phyloP scores from a whole-genome alignment of 2,329 filamentous ascomycete genomes.

The Beauveria bassiana region DNA sequence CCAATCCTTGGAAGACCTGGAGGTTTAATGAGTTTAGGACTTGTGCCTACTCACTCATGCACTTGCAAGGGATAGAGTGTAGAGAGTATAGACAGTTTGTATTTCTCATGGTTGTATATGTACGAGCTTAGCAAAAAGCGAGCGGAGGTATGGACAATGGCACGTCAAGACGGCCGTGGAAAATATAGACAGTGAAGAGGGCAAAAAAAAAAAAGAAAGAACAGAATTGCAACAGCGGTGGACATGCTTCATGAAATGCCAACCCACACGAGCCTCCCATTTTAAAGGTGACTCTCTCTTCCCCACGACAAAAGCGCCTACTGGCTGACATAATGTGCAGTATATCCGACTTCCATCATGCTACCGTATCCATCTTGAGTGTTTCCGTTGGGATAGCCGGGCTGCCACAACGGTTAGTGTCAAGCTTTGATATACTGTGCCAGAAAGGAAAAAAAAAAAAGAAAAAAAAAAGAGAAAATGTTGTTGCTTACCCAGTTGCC shows the following conservation, averaged over 20 bases:
- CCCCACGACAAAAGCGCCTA: neutral
- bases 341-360: slow-evolving; percentile 46
- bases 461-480: too few relatives aligned
- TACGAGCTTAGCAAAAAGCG: neutral
- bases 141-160: slow-evolving; percentile 7
- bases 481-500: slow-evolving; percentile 40
- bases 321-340: slow-evolving; percentile 33
- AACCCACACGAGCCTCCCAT: neutral
- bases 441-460: neutral
- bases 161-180: slow-evolving; percentile 3
- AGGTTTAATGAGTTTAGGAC: neutral
- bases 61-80: neutral
- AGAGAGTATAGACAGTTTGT: slow-evolving; percentile 9
- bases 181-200: slow-evolving; percentile 11
- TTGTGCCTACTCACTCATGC: too few relatives aligned
- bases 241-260: neutral
- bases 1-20: slow-evolving; percentile 11
- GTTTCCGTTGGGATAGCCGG: slow-evolving; percentile 38
- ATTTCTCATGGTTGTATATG: slow-evolving; percentile 7
- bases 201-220: neutral
- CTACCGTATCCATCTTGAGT: slow-evolving; percentile 38
- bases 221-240: neutral
- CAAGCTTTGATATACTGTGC: neutral
- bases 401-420: slow-evolving; percentile 24
- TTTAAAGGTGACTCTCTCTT: slow-evolving; percentile 9